Evolutionary conservation across 176 grass and related monocot genomes (phyloP).

Genomic region (barley (Hordeum vulgare)): MorexV3_pseudomolecules_assembly NC_058520.1:6341202-6341701

Average conservation of each 20-base stretch:
- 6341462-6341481: not conserved
- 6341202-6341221: conserved; percentile 2
- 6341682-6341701: not conserved
- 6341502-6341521: not conserved
- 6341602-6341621: not conserved
- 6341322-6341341: conserved; percentile 14
- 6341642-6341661: not conserved
- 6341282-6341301: conserved; percentile 99
- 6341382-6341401: conserved; percentile 97
- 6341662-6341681: not conserved
- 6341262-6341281: conserved; percentile 83
- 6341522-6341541: not conserved
- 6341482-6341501: not conserved
- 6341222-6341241: conserved; percentile 7
- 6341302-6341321: conserved; percentile 47
- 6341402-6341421: conserved; percentile 97
- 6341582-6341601: not conserved
- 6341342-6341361: not conserved
- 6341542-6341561: not conserved
- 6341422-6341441: conserved; percentile 89
- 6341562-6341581: not conserved
- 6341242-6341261: conserved; percentile 78
- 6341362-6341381: conserved; percentile 39
- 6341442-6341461: conserved; percentile 69
- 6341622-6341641: not conserved